Evolutionary conservation across 768 basidiomycete genomes (phyloP), one percentile per base, ranked within the genome.

Genomic region (Lentinula boryana): DNA sequence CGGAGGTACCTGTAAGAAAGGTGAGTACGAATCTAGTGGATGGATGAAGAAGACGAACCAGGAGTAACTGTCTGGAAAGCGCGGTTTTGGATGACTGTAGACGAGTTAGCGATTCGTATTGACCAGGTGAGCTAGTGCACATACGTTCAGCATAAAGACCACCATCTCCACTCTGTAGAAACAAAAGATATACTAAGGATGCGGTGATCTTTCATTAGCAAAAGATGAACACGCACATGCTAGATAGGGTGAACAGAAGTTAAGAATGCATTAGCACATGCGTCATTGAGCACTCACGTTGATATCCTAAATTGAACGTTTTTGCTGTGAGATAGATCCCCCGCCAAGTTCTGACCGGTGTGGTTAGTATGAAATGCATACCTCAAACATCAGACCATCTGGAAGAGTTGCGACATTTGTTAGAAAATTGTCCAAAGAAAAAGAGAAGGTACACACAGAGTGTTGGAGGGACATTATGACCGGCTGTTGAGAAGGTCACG

Each of bases 51-150:
- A 38, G 5, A 32, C 13, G 27, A 15, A 83, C 85, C 76, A 15
- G 85, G 80, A 3, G 79, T 76, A 32, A 86, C 84, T 63, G 83
- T 76, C 65, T 88, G 87, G 69, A 88, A 86, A 2, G 87, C 87
- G 15, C 87, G 76, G 65, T 89, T 89, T 68, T 84, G 86, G 3
- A 88, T 75, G 13, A 87, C 85, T 86, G 63, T 0, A 55, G 58
- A 31, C 27, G 9, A 23, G n/a, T 38, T 12, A 40, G 15, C n/a
- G 27, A 27, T 27, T 27, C 27, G 27, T 27, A 27, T 27, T 27
- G 27, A 27, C 27, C 27, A 27, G 27, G 4, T 27, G 27, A 27
- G 27, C 27, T 27, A 48, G 40, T 16, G 4, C 33, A 55, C 16
- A 16, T 56, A 84, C 85, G 68, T 70, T 87, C 86, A 3, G 78